Evolutionary conservation across 495 filamentous ascomycete species (phyloP), one percentile per base, ranked within the genome.

Genomic region (Astrothelium subdiscretum): DNA sequence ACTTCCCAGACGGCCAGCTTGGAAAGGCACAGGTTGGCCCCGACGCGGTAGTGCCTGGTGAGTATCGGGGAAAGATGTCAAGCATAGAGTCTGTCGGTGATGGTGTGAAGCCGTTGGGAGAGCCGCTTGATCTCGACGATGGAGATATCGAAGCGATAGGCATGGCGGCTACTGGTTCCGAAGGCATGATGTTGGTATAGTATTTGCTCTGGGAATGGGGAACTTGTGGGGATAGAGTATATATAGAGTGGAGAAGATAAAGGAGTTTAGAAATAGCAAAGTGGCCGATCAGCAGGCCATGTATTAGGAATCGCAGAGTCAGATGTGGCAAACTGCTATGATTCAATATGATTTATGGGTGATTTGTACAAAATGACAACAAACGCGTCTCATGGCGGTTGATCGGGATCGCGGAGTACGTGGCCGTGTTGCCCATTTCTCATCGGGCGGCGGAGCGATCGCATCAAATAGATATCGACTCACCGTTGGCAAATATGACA

Each of bases 11-110:
- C 20, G 48, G 48, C 48, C 48, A 54, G 48, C 48, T 54, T 24
- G 48, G 48, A 15, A 54, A 54, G 15, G 48, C 48, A 29, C 48
- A 54, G 4, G 48, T 27, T 11, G 48, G 22, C 20, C 48, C 48
- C 5, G 43, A 22, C 20, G 43, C 10, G 48, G 24, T 27, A 8
- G 48, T 54, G 48, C 48, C 29, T 54, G 48, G 29, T 54, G 24
- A 54, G 48, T 54, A 54, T 54, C 48, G 48, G 48, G 48, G 48
- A 54, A 54, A 54, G 48, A 54, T 54, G 24, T 54, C 48, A 29
- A 54, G 48, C 48, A 54, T 54, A 20, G 48, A 54, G 15, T 54
- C 48, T 29, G 48, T 54, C 0, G 48, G 48, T 24, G 48, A 54
- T 0, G 48, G 48, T 26, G 48, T 54, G 48, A 54, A 54, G 48